Evolutionary conservation across 768 basidiomycete genomes (phyloP), one percentile per base, ranked within the genome.

Genomic region (Leccinum incarnatum): DNA sequence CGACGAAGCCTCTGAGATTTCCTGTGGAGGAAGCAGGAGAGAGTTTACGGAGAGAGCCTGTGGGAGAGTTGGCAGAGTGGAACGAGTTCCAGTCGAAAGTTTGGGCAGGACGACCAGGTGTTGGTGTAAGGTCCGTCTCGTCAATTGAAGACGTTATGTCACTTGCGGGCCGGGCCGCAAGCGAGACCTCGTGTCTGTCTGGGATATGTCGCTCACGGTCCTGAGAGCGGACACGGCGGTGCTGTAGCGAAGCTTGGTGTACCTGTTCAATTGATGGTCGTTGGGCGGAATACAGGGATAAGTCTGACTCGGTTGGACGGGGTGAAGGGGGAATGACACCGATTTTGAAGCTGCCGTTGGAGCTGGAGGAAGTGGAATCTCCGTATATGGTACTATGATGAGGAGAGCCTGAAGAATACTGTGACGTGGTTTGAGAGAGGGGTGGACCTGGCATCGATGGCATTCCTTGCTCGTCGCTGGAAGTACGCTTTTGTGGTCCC

Each of bases 21-120:
- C 69, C 72, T 2, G 71, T 68, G 5, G 72, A 73, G 2, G 72
- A 73, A 0, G 73, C 71, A 5, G 73, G 73, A 5, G 73, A 59
- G 23, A 73, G 68, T 29, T 67, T 69, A 11, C 56, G 72, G 14
- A 59, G 21, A 23, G 66, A 54, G 2, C 54, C 4, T 19, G 27
- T 3, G 1, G 67, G 59, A 15, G 72, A 63, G 17, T n/a, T 34
- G 8, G 55, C 21, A 10, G 63, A 52, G 54, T 36, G 55, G 0
- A 59, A 37, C 0, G 65, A 58, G 8, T 48, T 34, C 69, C 69
- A 66, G 34, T 71, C 71, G 7, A 55, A 54, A 5, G 55, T 4
- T 21, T 60, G 62, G 30, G 0, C 40, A 14, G 60, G 5, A 46
- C 63, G 71, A 17, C 19, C 56, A 1, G 63, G 63, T 3, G 69